A percentile compares a stretch with the other conserved stretches of the same genome.
Evolutionary conservation across 2,329 filamentous ascomycete genomes (phyloP).

Genomic region (Neonectria coccinea): DNA sequence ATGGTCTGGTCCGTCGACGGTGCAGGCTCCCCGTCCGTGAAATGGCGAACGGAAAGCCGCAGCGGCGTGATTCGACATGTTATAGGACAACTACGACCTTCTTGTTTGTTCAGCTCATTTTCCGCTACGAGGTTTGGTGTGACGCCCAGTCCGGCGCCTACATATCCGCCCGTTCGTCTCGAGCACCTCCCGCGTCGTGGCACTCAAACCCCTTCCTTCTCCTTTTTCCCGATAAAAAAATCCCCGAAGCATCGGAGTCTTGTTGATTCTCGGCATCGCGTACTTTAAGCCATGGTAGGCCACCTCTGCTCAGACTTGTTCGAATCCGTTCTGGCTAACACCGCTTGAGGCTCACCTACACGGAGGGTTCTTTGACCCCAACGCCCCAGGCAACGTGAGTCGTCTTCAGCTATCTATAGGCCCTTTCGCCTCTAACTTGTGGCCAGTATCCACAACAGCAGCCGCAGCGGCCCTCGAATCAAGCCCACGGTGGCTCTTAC

Average conservation of each 20-base stretch:
- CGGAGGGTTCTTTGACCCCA: conserved; percentile 42
- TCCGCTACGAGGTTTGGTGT: conserved; percentile 2
- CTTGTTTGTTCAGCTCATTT: conserved; percentile 7
- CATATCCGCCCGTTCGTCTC: neutral
- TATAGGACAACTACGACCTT: neutral
- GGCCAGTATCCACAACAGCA: conserved; percentile 32
- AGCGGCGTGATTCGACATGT: neutral
- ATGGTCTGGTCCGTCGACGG: conserved; percentile 30
- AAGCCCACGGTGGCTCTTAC: conserved; percentile 42
- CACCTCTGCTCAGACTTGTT: neutral
- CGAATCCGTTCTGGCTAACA: conserved; percentile 9
- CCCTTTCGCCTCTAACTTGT: neutral
- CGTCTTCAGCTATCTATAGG: neutral
- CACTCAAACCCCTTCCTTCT: conserved; percentile 1
- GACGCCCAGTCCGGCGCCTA: neutral
- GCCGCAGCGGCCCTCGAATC: conserved; percentile 24
- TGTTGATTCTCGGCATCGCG: conserved; percentile 9
- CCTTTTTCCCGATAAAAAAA: neutral
- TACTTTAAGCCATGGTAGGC: conserved; percentile 42
- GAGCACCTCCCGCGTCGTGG: neutral
- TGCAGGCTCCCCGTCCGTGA: neutral
- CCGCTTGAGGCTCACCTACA: conserved; percentile 38
- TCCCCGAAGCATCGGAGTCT: neutral
- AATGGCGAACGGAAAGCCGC: neutral
- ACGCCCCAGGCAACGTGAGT: conserved; percentile 34